Conservation (phyloP, 169 alveolate genomes). For the Babesia sp. region DNA sequence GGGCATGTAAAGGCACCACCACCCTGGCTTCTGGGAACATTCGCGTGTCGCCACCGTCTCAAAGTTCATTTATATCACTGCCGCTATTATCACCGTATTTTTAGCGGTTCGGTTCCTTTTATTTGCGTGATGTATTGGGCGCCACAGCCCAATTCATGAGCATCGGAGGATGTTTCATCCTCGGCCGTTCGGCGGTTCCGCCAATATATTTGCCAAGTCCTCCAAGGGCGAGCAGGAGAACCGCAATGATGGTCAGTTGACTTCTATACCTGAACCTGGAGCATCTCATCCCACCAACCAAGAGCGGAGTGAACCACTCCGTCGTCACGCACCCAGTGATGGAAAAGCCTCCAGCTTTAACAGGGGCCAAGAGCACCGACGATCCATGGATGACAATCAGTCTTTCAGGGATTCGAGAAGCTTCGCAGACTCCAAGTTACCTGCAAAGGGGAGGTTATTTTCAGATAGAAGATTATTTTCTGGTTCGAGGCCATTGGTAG, state of each 20-base stretch:
- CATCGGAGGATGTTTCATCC: slow-evolving; percentile 65
- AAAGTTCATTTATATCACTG: background rate
- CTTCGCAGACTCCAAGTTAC: background rate
- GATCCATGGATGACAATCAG: background rate
- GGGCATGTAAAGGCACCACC: background rate
- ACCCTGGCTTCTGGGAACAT: background rate
- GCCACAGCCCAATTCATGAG: background rate
- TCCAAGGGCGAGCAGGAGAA: slow-evolving; percentile 7
- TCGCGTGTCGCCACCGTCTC: background rate
- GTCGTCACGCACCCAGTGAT: background rate
- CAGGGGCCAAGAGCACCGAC: background rate
- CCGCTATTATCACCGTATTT: background rate
- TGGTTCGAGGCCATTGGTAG: background rate
- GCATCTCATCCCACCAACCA: background rate
- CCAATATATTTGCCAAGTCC: slow-evolving; percentile 56
- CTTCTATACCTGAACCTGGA: background rate
- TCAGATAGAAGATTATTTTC: background rate
- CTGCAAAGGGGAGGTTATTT: background rate
- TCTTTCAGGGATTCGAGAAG: background rate
- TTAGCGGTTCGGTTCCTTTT: background rate
- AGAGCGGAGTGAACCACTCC: background rate
- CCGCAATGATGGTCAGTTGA: background rate
- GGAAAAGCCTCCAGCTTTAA: background rate
- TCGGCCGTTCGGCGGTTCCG: slow-evolving; percentile 65
- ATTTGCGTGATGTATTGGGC: slow-evolving; percentile 15